Conservation (phyloP, 495 filamentous ascomycete species). For the Aspergillus bridgeri region DNA sequence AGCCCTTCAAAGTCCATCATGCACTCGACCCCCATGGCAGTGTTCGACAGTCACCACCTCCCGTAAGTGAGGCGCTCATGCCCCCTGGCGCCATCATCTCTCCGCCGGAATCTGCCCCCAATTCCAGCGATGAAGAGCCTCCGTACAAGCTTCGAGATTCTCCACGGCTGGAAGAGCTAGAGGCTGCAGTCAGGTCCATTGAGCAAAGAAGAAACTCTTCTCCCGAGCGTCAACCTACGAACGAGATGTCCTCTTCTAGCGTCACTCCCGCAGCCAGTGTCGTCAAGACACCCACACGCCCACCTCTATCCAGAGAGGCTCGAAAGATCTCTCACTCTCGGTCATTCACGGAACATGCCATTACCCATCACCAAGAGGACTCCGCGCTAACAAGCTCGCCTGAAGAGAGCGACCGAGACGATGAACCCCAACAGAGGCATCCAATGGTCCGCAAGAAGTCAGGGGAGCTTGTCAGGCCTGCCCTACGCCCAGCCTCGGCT, state of each 20-base stretch:
- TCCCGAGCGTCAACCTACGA: constrained; percentile 46
- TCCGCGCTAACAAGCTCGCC: constrained; percentile 56
- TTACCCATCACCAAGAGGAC: constrained; percentile 51
- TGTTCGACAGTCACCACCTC: constrained; percentile 76
- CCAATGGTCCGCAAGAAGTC: constrained; percentile 97
- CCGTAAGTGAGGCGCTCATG: constrained; percentile 65
- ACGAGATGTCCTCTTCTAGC: constrained; percentile 30
- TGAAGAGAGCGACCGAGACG: constrained; percentile 63
- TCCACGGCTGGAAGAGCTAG: constrained; percentile 69
- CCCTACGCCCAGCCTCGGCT: constrained; percentile 67
- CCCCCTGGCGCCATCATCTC: constrained; percentile 80
- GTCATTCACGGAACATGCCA: constrained; percentile 75
- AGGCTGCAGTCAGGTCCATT: constrained; percentile 78
- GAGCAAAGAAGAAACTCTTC: constrained; percentile 62
- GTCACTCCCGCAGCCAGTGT: constrained; percentile 6
- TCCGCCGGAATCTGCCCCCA: constrained; percentile 75
- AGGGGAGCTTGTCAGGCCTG: constrained; percentile 91
- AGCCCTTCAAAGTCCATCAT: constrained; percentile 38
- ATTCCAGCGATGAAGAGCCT: constrained; percentile 80
- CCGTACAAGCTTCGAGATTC: constrained; percentile 51
- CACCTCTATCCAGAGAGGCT: constrained; percentile 51
- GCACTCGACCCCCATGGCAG: constrained; percentile 51
- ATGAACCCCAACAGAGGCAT: constrained; percentile 57
- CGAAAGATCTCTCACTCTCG: constrained; percentile 75
- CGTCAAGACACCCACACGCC: constrained; percentile 17